Conservation (phyloP, 257 asterid species). For the Catharanthus roseus region DNA sequence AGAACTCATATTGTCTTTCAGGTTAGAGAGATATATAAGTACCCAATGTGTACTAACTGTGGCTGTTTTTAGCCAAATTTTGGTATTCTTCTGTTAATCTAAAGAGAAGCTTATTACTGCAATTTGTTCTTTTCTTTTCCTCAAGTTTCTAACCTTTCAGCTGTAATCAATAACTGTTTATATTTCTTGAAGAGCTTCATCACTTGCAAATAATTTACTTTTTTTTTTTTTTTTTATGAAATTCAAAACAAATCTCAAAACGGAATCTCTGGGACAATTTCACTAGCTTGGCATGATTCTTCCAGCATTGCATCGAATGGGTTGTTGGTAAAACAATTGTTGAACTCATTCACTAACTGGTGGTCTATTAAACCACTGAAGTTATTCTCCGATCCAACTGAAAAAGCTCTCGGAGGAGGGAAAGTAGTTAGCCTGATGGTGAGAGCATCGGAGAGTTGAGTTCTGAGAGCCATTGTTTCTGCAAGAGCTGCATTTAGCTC, state of each 20-base stretch:
- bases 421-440: neutral
- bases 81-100: neutral
- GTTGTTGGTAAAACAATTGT: neutral
- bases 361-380: neutral
- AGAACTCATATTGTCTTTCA: neutral
- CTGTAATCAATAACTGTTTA: neutral
- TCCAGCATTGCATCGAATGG: neutral
- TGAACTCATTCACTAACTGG: neutral
- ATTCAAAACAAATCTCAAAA: too few relatives aligned
- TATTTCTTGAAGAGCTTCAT: too few relatives aligned
- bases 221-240: too few relatives aligned
- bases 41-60: neutral
- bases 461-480: constrained; percentile 26
- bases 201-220: too few relatives aligned
- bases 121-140: neutral
- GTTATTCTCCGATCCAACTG: neutral
- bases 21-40: neutral
- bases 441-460: constrained; percentile 29
- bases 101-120: neutral
- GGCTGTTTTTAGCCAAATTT: constrained; percentile 8
- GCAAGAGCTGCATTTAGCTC: constrained; percentile 33
- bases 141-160: neutral
- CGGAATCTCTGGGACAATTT: neutral
- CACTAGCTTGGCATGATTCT: neutral
- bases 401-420: neutral